These are phyloP conservation scores for Fusarium foetens DNA, from an alignment of 2,329 filamentous ascomycete genomes.

Conservation along the genomic window DNA sequence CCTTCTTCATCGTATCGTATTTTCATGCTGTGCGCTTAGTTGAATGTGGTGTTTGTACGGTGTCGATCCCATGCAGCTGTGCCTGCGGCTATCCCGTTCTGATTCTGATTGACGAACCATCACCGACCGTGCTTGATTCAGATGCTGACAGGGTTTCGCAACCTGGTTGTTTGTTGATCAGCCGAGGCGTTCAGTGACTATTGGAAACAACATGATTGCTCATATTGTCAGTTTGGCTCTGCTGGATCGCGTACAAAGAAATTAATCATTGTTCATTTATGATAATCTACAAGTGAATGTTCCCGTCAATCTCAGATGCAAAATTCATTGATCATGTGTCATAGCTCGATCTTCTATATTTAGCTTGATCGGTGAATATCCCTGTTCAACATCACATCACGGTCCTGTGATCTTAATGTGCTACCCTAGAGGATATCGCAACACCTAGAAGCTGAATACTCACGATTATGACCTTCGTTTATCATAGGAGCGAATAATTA, in stretches of 20 bases:
- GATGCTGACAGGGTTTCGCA: constrained; percentile 13
- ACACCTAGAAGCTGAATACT: neutral
- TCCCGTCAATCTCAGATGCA: neutral
- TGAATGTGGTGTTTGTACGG: constrained; percentile 11
- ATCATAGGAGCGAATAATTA: neutral
- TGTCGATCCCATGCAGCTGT: constrained; percentile 29
- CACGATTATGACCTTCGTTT: neutral
- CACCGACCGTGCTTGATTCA: constrained; percentile 19
- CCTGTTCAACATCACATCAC: neutral
- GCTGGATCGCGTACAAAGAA: neutral
- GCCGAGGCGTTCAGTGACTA: neutral
- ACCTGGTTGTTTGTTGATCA: constrained; percentile 5
- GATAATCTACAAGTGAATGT: neutral
- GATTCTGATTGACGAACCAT: constrained; percentile 24
- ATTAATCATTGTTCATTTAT: neutral
- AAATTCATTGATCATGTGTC: neutral
- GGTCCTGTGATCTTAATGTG: neutral
- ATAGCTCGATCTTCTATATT: neutral
- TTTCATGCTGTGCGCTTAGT: constrained; percentile 1
- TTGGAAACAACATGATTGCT: neutral
- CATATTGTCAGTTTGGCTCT: neutral
- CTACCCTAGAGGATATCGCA: constrained; percentile 2
- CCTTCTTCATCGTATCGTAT: constrained; percentile 18
- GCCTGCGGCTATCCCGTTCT: constrained; percentile 17
- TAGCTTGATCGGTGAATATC: neutral